These are phyloP conservation scores for Rhodotorula kratochvilovae DNA, from an alignment of 768 basidiomycete genomes.

Conservation along the genomic window DNA sequence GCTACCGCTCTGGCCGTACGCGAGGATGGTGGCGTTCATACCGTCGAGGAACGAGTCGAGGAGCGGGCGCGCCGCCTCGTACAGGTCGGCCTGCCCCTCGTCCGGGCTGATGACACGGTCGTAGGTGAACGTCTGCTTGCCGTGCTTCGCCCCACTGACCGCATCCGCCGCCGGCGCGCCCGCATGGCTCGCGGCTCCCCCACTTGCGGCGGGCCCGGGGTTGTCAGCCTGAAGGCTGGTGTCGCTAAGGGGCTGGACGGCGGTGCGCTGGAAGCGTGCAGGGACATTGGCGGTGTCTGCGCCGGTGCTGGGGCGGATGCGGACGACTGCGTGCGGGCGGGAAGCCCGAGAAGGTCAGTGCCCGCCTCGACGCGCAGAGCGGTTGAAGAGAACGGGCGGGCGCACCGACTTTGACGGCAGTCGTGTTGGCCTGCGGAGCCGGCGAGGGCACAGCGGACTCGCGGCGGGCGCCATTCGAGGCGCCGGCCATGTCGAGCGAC, in stretches of 20 bases:
- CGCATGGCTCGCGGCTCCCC: conserved; percentile 33
- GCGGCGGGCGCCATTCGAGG: neutral
- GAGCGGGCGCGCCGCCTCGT: conserved; percentile 75
- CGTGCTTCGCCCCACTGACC: conserved; percentile 53
- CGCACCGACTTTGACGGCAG: conserved; percentile 87
- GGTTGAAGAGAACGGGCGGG: neutral
- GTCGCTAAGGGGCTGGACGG: conserved; percentile 68
- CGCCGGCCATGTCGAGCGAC: neutral
- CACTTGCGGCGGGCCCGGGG: conserved; percentile 48
- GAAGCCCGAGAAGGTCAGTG: no score
- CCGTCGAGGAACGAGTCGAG: conserved; percentile 83
- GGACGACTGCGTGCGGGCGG: conserved; percentile 58
- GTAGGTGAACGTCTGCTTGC: conserved; percentile 72
- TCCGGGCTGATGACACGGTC: conserved; percentile 89
- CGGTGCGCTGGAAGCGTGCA: conserved; percentile 83
- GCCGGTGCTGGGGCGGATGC: conserved; percentile 79
- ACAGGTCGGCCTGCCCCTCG: conserved; percentile 78
- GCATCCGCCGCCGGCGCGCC: conserved; percentile 57
- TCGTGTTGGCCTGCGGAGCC: neutral
- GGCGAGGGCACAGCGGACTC: neutral
- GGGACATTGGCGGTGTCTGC: conserved; percentile 76
- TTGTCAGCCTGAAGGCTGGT: conserved; percentile 81
- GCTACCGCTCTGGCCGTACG: conserved; percentile 94
- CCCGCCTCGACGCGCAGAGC: no score
- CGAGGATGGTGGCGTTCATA: conserved; percentile 95